Percentiles rank a stretch among this genome's conserved stretches.
These are phyloP conservation scores for Eucalyptus curtisii DNA, from an alignment of 345 rosid genomes.

Conservation along the genomic window DNA sequence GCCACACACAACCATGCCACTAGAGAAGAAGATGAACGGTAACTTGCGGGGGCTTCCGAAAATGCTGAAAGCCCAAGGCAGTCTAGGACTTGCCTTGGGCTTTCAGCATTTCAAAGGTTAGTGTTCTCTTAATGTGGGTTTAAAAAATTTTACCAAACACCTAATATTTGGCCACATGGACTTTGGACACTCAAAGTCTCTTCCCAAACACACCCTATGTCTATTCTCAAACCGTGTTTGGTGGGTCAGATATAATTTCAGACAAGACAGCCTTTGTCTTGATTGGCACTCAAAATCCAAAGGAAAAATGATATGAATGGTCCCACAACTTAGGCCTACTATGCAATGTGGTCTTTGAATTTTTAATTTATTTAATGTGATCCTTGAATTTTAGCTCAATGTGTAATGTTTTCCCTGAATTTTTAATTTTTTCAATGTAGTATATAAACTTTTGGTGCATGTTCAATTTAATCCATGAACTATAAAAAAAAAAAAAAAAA, in stretches of 20 bases:
- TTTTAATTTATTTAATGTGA: too few relatives aligned
- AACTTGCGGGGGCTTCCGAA: accelerated
- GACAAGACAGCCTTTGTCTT: background rate
- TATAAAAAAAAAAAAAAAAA: too few relatives aligned
- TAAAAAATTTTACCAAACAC: too few relatives aligned
- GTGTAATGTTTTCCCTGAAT: accelerated
- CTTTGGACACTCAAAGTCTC: too few relatives aligned
- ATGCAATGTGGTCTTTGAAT: too few relatives aligned
- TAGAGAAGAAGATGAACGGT: too few relatives aligned
- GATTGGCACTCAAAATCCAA: background rate
- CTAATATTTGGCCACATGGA: too few relatives aligned
- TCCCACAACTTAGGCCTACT: background rate
- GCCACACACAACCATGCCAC: accelerated
- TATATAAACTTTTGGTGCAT: too few relatives aligned
- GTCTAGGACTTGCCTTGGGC: accelerated
- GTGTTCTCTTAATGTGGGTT: accelerated
- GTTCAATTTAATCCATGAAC: too few relatives aligned
- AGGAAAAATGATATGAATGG: background rate
- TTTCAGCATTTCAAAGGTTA: accelerated
- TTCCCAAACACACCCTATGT: background rate
- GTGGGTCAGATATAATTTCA: background rate
- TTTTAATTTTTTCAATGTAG: too few relatives aligned
- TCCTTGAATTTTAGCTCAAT: too few relatives aligned
- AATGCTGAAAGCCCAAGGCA: accelerated
- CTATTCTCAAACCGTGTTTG: background rate